These are phyloP conservation scores for Dalbergia oliveri DNA, from an alignment of 306 rosid species.

Conservation along the genomic window DNA sequence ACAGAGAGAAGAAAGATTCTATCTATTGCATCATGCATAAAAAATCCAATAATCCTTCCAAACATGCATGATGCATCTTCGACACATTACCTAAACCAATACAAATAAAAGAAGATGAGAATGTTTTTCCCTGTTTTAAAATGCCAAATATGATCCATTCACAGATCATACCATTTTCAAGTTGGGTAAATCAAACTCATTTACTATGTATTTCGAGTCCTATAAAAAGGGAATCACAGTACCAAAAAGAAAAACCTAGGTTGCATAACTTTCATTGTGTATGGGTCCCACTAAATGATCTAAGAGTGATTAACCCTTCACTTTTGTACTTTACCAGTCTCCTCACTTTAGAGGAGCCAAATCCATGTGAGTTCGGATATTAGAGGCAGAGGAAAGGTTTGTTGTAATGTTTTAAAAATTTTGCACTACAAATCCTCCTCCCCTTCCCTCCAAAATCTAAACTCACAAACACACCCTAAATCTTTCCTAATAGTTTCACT, in stretches of 20 bases:
- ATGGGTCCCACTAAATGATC: no score
- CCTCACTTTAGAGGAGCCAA: no score
- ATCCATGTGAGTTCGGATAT: no score
- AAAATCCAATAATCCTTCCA: not conserved
- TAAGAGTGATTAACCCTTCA: no score
- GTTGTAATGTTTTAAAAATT: no score
- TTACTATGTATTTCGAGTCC: not conserved
- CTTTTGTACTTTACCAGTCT: no score
- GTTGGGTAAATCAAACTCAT: not conserved
- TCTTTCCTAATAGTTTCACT: no score
- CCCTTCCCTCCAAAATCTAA: no score
- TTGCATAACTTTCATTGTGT: no score
- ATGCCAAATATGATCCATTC: not conserved
- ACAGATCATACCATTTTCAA: not conserved
- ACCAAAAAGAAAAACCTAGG: not conserved
- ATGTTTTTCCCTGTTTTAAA: not conserved
- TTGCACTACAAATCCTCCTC: no score
- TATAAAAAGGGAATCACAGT: slow-evolving; percentile 14
- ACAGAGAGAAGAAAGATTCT: slow-evolving; percentile 5
- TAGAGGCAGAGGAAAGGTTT: no score
- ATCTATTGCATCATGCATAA: slow-evolving; percentile 4
- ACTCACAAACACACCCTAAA: no score
- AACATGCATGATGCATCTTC: not conserved
- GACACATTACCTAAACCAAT: not conserved
- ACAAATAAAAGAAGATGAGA: not conserved